Percentiles rank a stretch among this genome's conserved stretches.
These are phyloP conservation scores for Fusarium sp. DNA, from an alignment of 2,329 filamentous ascomycete genomes.

Conservation along the genomic window DNA sequence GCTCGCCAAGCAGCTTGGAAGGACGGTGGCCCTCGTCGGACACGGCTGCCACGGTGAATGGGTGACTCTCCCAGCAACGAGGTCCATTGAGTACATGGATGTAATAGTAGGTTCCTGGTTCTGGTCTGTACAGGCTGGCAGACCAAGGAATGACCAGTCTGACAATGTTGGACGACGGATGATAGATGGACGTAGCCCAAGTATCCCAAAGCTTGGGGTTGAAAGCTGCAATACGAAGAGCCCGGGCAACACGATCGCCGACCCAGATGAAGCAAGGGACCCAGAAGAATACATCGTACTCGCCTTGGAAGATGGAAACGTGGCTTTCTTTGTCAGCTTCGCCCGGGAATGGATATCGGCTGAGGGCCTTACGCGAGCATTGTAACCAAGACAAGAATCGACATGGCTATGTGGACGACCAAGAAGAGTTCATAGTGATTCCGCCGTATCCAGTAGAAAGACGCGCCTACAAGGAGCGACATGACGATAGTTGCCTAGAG, in stretches of 20 bases:
- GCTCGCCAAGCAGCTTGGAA: slow-evolving; percentile 44
- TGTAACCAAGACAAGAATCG: slow-evolving; percentile 58
- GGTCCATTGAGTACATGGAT: slow-evolving; percentile 53
- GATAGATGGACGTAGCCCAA: slow-evolving; percentile 48
- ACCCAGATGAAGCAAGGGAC: slow-evolving; percentile 59
- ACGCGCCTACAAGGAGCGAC: slow-evolving; percentile 57
- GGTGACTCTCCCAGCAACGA: slow-evolving; percentile 60
- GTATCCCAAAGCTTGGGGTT: slow-evolving; percentile 52
- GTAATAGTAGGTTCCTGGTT: slow-evolving; percentile 57
- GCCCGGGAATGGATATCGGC: rapidly evolving
- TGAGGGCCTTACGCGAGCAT: slow-evolving; percentile 59
- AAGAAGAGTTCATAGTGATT: slow-evolving; percentile 63
- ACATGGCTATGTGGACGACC: slow-evolving; percentile 60
- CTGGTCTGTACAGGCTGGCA: slow-evolving; percentile 47
- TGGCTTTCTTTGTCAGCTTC: slow-evolving; percentile 48
- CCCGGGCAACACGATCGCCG: slow-evolving; percentile 57
- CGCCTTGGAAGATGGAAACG: slow-evolving; percentile 60
- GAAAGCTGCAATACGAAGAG: slow-evolving; percentile 53
- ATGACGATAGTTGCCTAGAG: slow-evolving; percentile 54
- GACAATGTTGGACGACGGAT: slow-evolving; percentile 53
- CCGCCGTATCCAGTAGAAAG: slow-evolving; percentile 61
- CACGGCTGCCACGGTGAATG: slow-evolving; percentile 56
- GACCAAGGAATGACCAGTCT: slow-evolving; percentile 51
- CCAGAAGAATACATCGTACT: slow-evolving; percentile 61
- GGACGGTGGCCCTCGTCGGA: slow-evolving; percentile 18